Evolutionary conservation across 2,329 filamentous ascomycete genomes (phyloP), one percentile per base, ranked within the genome.

Genomic region (Neofusicoccum umdonicola): DNA sequence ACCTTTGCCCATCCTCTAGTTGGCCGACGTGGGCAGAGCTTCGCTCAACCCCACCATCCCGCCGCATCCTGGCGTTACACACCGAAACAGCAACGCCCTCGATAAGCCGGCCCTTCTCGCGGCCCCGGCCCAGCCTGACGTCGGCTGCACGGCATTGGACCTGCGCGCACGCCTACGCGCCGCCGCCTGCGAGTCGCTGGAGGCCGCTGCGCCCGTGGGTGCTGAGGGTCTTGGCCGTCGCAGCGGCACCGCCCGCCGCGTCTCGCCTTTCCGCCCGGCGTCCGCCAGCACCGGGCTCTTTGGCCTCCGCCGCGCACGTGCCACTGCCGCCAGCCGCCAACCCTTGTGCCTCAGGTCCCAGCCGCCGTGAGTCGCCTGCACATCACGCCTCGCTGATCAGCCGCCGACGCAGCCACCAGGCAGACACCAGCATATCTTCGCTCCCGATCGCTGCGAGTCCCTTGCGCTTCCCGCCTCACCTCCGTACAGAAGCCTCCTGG

Each of bases 401-500:
- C 51, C 48, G 65, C 63, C 51, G 44, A 62, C 61, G 51, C 63
- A 57, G 39, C 63, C 63, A 65, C 57, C 19, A 65, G 17, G 52
- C 52, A 42, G 37, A 37, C 62, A 58, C 62, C 37, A 44, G 50
- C 39, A 62, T 62, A 22, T 31, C 39, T 37, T 35, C 37, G 15
- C 27, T 54, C 11, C 41, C 31, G 41, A 48, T 19, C 41, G 37
- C 58, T 50, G 47, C 58, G 44, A 50, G 45, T 19, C 45, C 58
- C 47, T 42, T 62, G 34, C 58, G 42, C 27, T 63, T 11, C 51
- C 60, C 57, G 37, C 60, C 61, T 41, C 52, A 47, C 58, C 62
- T 50, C 66, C 61, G 48, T 63, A 42, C 52, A 66, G 35, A 39
- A 50, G 12, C 42, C 54, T 34, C 56, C 57, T 31, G 48, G 39